Base-by-base conservation (phyloP, 495 filamentous ascomycete species). In the Neurospora sp. region DNA sequence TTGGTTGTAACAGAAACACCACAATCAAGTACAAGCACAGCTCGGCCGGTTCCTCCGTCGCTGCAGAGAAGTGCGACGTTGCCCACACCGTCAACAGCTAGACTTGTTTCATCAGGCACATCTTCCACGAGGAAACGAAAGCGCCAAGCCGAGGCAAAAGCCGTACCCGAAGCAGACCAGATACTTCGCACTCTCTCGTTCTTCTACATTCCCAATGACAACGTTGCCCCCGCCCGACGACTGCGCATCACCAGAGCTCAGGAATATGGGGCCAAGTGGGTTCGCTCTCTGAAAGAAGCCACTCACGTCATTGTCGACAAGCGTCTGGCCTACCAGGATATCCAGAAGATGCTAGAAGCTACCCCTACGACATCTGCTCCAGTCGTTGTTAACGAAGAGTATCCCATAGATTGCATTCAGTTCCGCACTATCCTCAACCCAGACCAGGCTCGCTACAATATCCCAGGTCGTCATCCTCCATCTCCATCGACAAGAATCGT, bases 301-400 rank as follows among this genome's bases (percentile, higher is more conserved):
- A 94, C 89, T 0, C 94, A 97, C 83, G 84, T 97, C 71, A 87
- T 98, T 73, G 92, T 93, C 5, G 96, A 98, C 76, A 91, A 89
- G 69, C 81, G 80, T 1, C 78, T 96, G 68, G 84, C 80, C 4
- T 94, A 89, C 75, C 79, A 84, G 7, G 88, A 96, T 73, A 83
- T 97, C n/a, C 75, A 92, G 22, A 83, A 80, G 41, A 83, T 87
- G 70, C 81, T 96, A 9, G 87, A 88, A 27, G 22, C 22, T 27
- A 27, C 22, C 22, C 22, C 22, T 14, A 75, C 90, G 41, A 84
- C 88, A 4, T 85, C 89, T 72, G 78, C 82, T 76, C 72, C 77
- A 27, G 59, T 76, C 40, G 73, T 83, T 22, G 94, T 97, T 18
- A 92, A 94, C 73, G 93, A 96, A 70, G 81, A 83, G 3, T 99